These are phyloP conservation scores for Lichtheimia corymbifera DNA, from an alignment of 371 early-diverging fungal species.

Conservation along the genomic window DNA sequence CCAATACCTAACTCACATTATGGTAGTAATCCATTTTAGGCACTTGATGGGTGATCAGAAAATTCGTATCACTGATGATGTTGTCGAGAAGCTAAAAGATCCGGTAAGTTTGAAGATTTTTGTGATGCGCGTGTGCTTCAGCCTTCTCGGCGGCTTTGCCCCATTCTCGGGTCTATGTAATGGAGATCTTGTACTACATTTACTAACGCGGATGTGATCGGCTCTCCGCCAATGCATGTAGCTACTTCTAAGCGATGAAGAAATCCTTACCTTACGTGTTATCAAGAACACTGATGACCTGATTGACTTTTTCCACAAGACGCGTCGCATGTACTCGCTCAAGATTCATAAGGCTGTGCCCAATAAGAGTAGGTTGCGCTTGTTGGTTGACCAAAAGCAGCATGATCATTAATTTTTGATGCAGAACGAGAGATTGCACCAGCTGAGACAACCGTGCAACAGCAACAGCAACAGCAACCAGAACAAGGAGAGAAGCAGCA, in stretches of 20 bases:
- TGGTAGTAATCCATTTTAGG: conserved; percentile 43
- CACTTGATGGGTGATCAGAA: conserved; percentile 44
- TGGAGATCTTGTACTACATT: no score
- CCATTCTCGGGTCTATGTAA: no score
- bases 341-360: conserved; percentile 47
- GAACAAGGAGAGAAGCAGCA: not conserved
- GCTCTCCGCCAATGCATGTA: conserved; percentile 14
- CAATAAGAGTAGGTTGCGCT: conserved; percentile 5
- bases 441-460: not conserved
- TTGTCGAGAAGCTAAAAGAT: conserved; percentile 20
- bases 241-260: conserved; percentile 35
- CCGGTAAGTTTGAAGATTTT: conserved; percentile 25
- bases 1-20: not conserved
- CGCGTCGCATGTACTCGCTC: conserved; percentile 37
- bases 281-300: conserved; percentile 41
- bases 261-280: conserved; percentile 14
- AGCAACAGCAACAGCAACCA: conserved; percentile 4
- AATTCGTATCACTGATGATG: conserved; percentile 33
- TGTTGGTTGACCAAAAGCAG: not conserved
- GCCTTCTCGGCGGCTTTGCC: no score
- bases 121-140: no score
- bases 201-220: no score
- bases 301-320: conserved; percentile 44
- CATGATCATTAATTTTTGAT: no score
- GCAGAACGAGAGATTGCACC: not conserved